Base-by-base conservation (phyloP, 2,329 filamentous ascomycete genomes). In the Alternaria rosae region DNA sequence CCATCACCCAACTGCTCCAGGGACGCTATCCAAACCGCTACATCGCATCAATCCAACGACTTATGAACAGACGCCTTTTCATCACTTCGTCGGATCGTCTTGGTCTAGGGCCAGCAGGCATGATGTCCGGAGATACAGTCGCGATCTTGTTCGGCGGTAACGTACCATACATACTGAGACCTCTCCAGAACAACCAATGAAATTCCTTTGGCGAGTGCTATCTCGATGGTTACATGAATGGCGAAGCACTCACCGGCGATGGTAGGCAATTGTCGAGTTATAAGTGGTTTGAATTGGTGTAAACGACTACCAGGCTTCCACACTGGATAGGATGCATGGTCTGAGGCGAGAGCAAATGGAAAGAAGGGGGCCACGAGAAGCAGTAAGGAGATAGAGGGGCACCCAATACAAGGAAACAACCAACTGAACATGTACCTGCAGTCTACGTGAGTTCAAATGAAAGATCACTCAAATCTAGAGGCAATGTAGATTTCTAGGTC, bases 181-280 rank as follows among this genome's bases (percentile, higher is more conserved):
- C 35, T 11, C 4, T 9, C 4, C 15, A 3, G 5, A 9, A 38
- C 15, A 9, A 9, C 0, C 35, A 9, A 38, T 38, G 35, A n/a
- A 4, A 38, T 2, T 38, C 17, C 5, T 8, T 17, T 1, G 35
- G 35, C 0, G 35, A 38, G 0, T 38, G 35, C n/a, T 38, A 38
- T 4, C 3, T 38, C 2, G 35, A 38, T 17, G 35, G 35, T 7
- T 38, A 38, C 35, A 38, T 38, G 35, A 0, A 38, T 11, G 35
- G 32, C 32, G 32, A 38, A 38, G 32, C 32, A 35, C 6, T 35
- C 28, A 12, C 12, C 11, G 13, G 7, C 0, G 32, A 35, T 13
- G 32, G 15, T 1, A 1, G 4, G 2, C 1, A n/a, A 5, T 1
- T 4, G 0, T 35, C 32, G 3, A 35, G 3, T 1, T 0, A 35